These are phyloP conservation scores for Trypanosoma lewisi DNA, from an alignment of 208 protist species.

Conservation along the genomic window DNA sequence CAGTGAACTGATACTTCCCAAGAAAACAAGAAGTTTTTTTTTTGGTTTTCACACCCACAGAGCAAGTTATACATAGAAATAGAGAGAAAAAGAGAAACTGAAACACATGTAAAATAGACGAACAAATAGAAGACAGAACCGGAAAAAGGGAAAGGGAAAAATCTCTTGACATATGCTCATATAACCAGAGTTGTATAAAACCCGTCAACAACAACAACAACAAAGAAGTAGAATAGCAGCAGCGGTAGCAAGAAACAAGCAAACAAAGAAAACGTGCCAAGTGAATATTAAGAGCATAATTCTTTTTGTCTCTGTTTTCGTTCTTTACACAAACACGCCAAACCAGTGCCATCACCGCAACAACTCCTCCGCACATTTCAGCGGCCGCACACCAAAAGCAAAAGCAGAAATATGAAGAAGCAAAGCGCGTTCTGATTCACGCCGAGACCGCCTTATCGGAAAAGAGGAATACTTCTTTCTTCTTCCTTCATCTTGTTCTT, in stretches of 20 bases:
- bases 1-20: no score
- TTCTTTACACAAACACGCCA: not conserved
- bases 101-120: conserved; percentile 13
- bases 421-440: conserved; percentile 8
- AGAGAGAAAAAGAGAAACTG: conserved; percentile 6
- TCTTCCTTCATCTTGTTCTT: not conserved
- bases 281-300: not conserved
- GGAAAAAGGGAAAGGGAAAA: not conserved
- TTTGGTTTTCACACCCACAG: no score
- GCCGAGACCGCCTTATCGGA: conserved; percentile 1
- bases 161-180: not conserved
- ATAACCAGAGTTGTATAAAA: not conserved
- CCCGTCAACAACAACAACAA: not conserved
- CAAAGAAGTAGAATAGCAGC: not conserved
- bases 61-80: not conserved
- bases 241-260: not conserved
- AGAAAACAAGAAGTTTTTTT: no score
- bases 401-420: conserved; percentile 6
- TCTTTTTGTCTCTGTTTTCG: not conserved
- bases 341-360: not conserved
- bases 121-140: conserved; percentile 1
- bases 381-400: conserved; percentile 18
- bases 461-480: not conserved
- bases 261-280: not conserved
- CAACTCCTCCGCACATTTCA: conserved; percentile 7